These are phyloP conservation scores for Gremmenia infestans DNA, from an alignment of 2,329 filamentous ascomycete genomes.

Conservation along the genomic window DNA sequence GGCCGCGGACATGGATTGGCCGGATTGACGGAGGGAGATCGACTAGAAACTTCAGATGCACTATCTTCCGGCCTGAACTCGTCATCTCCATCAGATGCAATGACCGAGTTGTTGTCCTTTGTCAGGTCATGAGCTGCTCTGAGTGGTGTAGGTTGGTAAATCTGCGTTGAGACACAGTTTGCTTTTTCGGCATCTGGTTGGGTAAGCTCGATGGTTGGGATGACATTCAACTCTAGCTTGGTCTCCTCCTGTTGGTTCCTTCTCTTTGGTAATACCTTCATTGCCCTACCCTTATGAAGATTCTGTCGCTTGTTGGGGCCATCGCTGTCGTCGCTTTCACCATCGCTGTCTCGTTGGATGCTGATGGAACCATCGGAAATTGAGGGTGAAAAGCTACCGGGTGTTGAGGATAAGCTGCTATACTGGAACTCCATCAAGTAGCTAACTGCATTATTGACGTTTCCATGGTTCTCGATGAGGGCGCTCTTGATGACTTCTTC, in stretches of 20 bases:
- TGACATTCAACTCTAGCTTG: not conserved
- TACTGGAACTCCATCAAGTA: slow-evolving; percentile 42
- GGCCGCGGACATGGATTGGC: not conserved
- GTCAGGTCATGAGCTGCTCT: not conserved
- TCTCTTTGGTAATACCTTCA: not conserved
- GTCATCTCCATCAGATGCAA: not conserved
- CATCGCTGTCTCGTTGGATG: slow-evolving; percentile 46
- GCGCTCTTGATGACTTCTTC: slow-evolving; percentile 46
- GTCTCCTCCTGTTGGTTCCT: not conserved
- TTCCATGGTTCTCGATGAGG: slow-evolving; percentile 53
- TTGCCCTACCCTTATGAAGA: slow-evolving; percentile 7
- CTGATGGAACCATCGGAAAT: slow-evolving; percentile 37
- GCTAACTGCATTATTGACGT: slow-evolving; percentile 48
- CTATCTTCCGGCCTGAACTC: not conserved
- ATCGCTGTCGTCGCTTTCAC: slow-evolving; percentile 37
- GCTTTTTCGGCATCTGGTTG: not conserved
- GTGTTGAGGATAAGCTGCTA: slow-evolving; percentile 26
- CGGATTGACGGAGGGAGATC: not conserved
- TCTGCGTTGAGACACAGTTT: not conserved
- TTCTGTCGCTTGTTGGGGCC: slow-evolving; percentile 45
- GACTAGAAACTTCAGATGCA: slow-evolving; percentile 3
- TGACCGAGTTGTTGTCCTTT: not conserved
- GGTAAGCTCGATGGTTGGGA: slow-evolving; percentile 1
- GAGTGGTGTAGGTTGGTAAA: not conserved
- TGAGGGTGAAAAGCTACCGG: slow-evolving; percentile 31